phyloP scores from a whole-genome alignment of 306 rosid genomes.

The Prosopis cineraria region DNA sequence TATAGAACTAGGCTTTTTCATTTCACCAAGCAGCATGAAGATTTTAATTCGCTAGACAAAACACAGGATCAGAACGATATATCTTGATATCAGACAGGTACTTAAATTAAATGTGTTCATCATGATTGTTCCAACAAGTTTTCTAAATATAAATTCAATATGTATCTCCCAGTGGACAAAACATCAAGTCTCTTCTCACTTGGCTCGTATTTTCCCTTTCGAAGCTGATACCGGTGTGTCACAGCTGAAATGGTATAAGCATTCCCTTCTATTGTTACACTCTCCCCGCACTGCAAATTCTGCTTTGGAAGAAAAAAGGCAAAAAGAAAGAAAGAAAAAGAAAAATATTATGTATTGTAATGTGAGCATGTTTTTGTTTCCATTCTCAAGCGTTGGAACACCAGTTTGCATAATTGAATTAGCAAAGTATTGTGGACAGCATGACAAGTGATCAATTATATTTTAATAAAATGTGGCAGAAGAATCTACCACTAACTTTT shows the following conservation, averaged over 20 bases:
- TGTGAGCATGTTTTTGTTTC: constrained; percentile 35
- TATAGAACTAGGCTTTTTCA: background rate
- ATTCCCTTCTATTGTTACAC: constrained; percentile 79
- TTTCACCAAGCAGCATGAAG: background rate
- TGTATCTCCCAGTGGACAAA: constrained; percentile 89
- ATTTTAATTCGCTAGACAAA: constrained; percentile 8
- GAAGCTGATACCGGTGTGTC: constrained; percentile 87
- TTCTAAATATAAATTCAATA: constrained; percentile 77
- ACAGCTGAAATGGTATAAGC: constrained; percentile 85
- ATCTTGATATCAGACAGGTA: constrained; percentile 27
- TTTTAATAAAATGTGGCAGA: constrained; percentile 14
- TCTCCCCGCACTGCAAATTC: constrained; percentile 75
- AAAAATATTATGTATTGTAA: constrained; percentile 18
- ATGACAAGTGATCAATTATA: constrained; percentile 45
- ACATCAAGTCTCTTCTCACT: constrained; percentile 93
- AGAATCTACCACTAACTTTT: constrained; percentile 30
- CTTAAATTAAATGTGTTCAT: constrained; percentile 25
- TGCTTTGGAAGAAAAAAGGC: constrained; percentile 36
- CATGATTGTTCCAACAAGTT: constrained; percentile 81
- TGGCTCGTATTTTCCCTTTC: constrained; percentile 94
- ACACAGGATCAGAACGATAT: constrained; percentile 25
- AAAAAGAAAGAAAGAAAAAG: background rate
- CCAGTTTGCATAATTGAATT: constrained; percentile 44
- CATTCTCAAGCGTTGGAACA: constrained; percentile 47
- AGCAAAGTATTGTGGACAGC: constrained; percentile 33